A percentile compares a stretch with the other conserved stretches of the same genome.
phyloP scores from a whole-genome alignment of 2,329 filamentous ascomycete genomes.

The Coniochaeta sp. region DNA sequence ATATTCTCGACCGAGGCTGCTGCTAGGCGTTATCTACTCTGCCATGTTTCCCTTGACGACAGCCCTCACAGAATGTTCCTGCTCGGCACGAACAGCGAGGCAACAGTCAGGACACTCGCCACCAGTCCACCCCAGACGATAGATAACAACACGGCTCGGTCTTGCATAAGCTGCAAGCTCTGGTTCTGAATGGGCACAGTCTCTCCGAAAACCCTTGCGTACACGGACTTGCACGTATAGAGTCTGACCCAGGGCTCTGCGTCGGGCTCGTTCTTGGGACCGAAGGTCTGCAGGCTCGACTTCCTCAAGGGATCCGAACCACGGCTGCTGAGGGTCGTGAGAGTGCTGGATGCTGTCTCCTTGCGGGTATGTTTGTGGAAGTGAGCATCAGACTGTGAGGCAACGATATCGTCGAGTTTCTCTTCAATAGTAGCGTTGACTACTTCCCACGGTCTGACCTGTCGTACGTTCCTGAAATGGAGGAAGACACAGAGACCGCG shows the following conservation, averaged over 20 bases:
- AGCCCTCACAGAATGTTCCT: constrained; percentile 4
- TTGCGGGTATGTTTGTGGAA: constrained; percentile 6
- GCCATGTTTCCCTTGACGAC: neutral
- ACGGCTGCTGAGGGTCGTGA: constrained; percentile 7
- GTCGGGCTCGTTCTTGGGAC: constrained; percentile 22
- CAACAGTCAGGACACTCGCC: constrained; percentile 19
- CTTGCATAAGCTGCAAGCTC: constrained; percentile 23
- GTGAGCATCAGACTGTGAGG: neutral
- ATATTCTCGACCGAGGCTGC: too few species aligned
- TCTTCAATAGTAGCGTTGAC: neutral
- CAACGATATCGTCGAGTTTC: constrained; percentile 4
- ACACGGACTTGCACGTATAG: constrained; percentile 17
- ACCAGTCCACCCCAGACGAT: constrained; percentile 24
- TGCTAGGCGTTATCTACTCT: neutral
- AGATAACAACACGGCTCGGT: constrained; percentile 22
- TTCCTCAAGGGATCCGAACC: constrained; percentile 16
- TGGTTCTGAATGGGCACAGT: constrained; percentile 20
- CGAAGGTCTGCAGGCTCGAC: constrained; percentile 23
- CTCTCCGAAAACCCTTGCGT: constrained; percentile 19
- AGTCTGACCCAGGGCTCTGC: constrained; percentile 21
- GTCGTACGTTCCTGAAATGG: constrained; percentile 21
- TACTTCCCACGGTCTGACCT: constrained; percentile 31
- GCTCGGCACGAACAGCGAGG: constrained; percentile 21
- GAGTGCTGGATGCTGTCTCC: constrained; percentile 5
- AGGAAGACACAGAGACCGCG: constrained; percentile 26